phyloP scores from a whole-genome alignment of 2,329 filamentous ascomycete species.

The Phialemoniopsis sp. region DNA sequence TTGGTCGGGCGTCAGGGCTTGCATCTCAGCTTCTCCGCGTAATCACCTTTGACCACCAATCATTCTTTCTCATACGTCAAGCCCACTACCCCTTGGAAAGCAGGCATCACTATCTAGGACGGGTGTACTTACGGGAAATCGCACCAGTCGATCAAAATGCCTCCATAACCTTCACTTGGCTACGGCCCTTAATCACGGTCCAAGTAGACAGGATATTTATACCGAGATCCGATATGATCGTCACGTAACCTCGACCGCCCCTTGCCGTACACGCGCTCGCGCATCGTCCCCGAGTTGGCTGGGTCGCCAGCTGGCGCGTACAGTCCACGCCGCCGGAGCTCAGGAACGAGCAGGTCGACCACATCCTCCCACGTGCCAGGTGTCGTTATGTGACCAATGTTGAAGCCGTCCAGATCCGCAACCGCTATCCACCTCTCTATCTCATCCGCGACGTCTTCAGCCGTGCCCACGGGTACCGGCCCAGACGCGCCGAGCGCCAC shows the following conservation, averaged over 20 bases:
- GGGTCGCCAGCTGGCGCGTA: no score
- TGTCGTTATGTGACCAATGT: no score
- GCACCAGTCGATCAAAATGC: no score
- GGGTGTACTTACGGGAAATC: no score
- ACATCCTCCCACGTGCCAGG: conserved; percentile 63
- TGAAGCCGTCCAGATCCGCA: conserved; percentile 72
- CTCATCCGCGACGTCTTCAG: conserved; percentile 60
- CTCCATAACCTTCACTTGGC: no score
- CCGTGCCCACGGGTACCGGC: conserved; percentile 60
- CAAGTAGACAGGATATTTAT: conserved; percentile 58
- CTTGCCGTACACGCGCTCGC: conserved; percentile 59
- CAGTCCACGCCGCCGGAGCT: conserved; percentile 52
- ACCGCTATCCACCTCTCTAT: conserved; percentile 65
- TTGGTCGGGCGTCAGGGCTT: no score
- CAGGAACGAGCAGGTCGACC: conserved; percentile 59
- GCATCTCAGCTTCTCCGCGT: no score
- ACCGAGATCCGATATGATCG: conserved; percentile 55
- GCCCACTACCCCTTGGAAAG: no score
- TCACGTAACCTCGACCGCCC: conserved; percentile 51
- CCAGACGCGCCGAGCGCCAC: background rate
- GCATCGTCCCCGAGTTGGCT: conserved; percentile 36
- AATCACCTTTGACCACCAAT: no score
- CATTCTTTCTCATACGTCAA: no score
- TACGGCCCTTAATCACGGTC: no score
- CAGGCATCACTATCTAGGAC: no score